Percentiles rank a stretch among this genome's conserved stretches.
phyloP scores from a whole-genome alignment of 176 grass and related monocot species.

The Rhynchospora tenuis region DNA sequence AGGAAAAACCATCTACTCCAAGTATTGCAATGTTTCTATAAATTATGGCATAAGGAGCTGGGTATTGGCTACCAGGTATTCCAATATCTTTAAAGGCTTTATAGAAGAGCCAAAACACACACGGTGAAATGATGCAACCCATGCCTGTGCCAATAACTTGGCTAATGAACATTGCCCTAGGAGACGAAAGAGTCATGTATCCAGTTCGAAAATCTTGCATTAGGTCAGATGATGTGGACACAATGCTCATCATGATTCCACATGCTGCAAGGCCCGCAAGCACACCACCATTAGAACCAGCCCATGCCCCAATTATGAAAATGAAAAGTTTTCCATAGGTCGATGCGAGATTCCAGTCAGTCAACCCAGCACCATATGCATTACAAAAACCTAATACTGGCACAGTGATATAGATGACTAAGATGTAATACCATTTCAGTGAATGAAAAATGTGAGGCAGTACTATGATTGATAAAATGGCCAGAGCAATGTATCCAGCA shows the following conservation, averaged over 20 bases:
- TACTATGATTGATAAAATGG: slow-evolving; percentile 10
- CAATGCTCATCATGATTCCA: slow-evolving; percentile 36
- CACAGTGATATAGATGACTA: slow-evolving; percentile 19
- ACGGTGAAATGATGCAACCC: slow-evolving; percentile 30
- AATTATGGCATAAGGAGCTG: slow-evolving; percentile 25
- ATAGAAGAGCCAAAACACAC: slow-evolving; percentile 38
- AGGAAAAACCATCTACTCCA: slow-evolving; percentile 22
- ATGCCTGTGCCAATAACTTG: slow-evolving; percentile 28
- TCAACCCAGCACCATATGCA: slow-evolving; percentile 29
- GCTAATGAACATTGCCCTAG: slow-evolving; percentile 34
- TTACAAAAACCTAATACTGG: slow-evolving; percentile 32
- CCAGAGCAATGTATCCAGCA: slow-evolving; percentile 1
- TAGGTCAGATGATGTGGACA: slow-evolving; percentile 17
- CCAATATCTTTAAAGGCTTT: slow-evolving; percentile 30
- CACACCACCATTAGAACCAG: slow-evolving; percentile 19
- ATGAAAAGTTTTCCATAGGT: slow-evolving; percentile 35
- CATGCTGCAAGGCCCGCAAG: slow-evolving; percentile 30
- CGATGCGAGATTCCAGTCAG: slow-evolving; percentile 30
- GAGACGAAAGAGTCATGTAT: slow-evolving; percentile 29
- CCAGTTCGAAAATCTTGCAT: slow-evolving; percentile 42
- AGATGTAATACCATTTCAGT: slow-evolving; percentile 32
- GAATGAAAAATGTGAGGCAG: slow-evolving; percentile 27
- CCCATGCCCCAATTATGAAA: slow-evolving; percentile 32
- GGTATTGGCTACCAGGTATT: slow-evolving; percentile 1
- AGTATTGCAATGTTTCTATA: slow-evolving; percentile 30